Conservation (phyloP, 192 early-diverging fungal genomes). For the Ambispora gerdemannii region DNA sequence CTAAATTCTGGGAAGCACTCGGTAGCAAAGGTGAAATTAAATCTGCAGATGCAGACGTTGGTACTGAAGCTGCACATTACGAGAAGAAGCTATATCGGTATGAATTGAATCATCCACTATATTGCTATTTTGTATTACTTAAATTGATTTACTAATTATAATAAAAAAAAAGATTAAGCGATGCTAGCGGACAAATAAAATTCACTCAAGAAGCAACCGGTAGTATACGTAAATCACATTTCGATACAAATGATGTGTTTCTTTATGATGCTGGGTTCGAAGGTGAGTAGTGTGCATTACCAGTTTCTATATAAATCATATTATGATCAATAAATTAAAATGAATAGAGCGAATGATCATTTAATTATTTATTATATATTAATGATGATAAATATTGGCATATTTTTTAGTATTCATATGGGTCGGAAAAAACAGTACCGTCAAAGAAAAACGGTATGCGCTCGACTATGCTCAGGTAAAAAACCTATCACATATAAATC, state of each 20-base stretch:
- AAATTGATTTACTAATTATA: conserved; percentile 19
- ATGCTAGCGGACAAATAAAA: conserved; percentile 39
- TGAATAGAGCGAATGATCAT: too few relatives aligned
- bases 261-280: conserved; percentile 60
- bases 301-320: too few relatives aligned
- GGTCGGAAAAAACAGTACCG: conserved; percentile 52
- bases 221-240: conserved; percentile 38
- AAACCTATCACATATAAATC: background rate
- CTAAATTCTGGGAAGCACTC: conserved; percentile 60
- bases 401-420: conserved; percentile 49
- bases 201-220: conserved; percentile 59
- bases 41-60: conserved; percentile 46
- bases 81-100: conserved; percentile 51
- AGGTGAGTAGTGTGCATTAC: background rate
- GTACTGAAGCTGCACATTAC: conserved; percentile 33
- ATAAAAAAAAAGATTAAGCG: conserved; percentile 27
- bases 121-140: conserved; percentile 20
- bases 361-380: background rate
- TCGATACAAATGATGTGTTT: conserved; percentile 67
- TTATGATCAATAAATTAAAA: too few relatives aligned
- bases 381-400: background rate
- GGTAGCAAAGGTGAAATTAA: conserved; percentile 61
- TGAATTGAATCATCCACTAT: conserved; percentile 32
- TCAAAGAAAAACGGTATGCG: conserved; percentile 50
- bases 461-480: conserved; percentile 57